phyloP scores from a whole-genome alignment of 2,329 filamentous ascomycete species.

The Claviceps arundinis region DNA sequence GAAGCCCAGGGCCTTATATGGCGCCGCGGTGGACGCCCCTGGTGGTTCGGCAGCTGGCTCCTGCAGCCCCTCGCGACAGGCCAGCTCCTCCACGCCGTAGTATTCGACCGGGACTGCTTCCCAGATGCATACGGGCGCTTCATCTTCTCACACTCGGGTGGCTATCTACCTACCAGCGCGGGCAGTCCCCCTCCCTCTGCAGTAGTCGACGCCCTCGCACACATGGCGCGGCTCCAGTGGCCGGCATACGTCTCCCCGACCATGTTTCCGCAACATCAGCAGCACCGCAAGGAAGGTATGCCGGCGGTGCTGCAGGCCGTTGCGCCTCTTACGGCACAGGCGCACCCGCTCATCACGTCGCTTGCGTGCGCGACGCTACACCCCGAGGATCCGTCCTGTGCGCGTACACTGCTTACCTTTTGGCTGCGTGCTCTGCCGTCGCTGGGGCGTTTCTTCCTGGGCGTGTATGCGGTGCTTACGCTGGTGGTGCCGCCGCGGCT shows the following conservation, averaged over 20 bases:
- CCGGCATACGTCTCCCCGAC: slow-evolving; percentile 78
- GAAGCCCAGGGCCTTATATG: slow-evolving; percentile 60
- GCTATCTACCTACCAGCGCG: slow-evolving; percentile 48
- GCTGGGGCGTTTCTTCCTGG: slow-evolving; percentile 63
- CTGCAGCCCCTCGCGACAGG: slow-evolving; percentile 64
- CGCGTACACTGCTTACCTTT: slow-evolving; percentile 75
- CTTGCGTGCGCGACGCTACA: slow-evolving; percentile 86
- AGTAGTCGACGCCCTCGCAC: slow-evolving; percentile 67
- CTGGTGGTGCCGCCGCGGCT: slow-evolving; percentile 48
- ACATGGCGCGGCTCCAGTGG: slow-evolving; percentile 73
- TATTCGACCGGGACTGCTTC: slow-evolving; percentile 66
- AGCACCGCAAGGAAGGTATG: slow-evolving; percentile 30
- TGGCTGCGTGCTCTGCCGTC: slow-evolving; percentile 73
- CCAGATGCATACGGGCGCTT: slow-evolving; percentile 41
- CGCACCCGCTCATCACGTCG: slow-evolving; percentile 73
- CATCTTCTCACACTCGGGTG: slow-evolving; percentile 58
- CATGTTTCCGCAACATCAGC: slow-evolving; percentile 59
- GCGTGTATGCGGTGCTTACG: slow-evolving; percentile 55
- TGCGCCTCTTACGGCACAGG: slow-evolving; percentile 65
- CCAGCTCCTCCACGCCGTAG: slow-evolving; percentile 61
- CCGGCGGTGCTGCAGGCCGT: slow-evolving; percentile 54
- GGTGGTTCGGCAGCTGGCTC: slow-evolving; percentile 79
- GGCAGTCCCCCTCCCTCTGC: slow-evolving; percentile 48
- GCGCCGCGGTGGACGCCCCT: slow-evolving; percentile 49
- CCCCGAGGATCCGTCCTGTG: slow-evolving; percentile 75